phyloP scores from a whole-genome alignment of 805 yeast genomes.

The Diddensiella santjacobensis region DNA sequence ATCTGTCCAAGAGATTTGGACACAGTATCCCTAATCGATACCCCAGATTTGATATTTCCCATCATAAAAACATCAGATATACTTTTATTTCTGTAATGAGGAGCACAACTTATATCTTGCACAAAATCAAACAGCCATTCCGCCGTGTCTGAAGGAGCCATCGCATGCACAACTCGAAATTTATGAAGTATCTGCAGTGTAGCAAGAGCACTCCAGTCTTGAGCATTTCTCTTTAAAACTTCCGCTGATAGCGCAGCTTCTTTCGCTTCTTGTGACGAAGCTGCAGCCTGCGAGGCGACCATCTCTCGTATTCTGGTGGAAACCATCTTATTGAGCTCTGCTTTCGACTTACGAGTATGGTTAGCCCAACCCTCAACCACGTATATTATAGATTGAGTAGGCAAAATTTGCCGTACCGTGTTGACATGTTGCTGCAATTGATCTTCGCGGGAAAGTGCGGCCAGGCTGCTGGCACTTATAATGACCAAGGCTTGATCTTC shows the following conservation, averaged over 20 bases:
- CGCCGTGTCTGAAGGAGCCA: conserved; percentile 13
- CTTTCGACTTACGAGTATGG: conserved; percentile 7
- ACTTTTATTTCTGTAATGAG: conserved; percentile 9
- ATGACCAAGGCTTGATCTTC: conserved; percentile 12
- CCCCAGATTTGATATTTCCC: conserved; percentile 18
- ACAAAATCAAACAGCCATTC: conserved; percentile 19
- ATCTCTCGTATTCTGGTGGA: conserved; percentile 16
- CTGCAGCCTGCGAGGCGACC: conserved; percentile 1
- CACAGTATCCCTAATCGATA: conserved; percentile 14
- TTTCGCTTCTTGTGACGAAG: not conserved
- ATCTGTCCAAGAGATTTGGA: conserved; percentile 16
- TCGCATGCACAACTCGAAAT: conserved; percentile 15
- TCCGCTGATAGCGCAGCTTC: not conserved
- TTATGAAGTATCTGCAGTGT: conserved; percentile 13
- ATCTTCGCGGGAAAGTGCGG: conserved; percentile 1
- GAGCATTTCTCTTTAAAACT: not conserved
- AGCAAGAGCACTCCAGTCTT: not conserved
- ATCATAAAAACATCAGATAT: conserved; percentile 1
- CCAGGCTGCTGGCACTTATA: conserved; percentile 4
- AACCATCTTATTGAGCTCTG: conserved; percentile 12
- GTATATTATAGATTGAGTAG: conserved; percentile 12
- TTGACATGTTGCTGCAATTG: conserved; percentile 3
- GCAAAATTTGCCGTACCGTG: conserved; percentile 1
- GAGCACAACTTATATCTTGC: conserved; percentile 14
- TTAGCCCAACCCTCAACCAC: conserved; percentile 18